These are phyloP conservation scores for Coprinopsis cinerea DNA, from an alignment of 768 basidiomycete genomes.

Conservation along the genomic window DNA sequence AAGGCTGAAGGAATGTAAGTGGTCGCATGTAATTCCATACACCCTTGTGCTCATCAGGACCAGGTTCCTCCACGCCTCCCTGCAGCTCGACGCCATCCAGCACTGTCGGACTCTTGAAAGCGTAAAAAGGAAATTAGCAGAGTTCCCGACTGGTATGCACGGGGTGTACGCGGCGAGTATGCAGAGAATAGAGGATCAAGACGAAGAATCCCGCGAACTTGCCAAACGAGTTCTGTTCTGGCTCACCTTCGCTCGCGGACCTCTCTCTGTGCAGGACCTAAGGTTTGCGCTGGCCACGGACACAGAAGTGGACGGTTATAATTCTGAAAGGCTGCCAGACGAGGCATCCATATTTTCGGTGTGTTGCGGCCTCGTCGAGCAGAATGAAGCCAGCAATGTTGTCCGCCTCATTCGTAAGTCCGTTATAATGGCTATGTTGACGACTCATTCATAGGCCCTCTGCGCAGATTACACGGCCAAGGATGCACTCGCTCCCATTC, in stretches of 20 bases:
- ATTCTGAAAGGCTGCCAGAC: not conserved
- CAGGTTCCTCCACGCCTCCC: constrained; percentile 7
- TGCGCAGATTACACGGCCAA: constrained; percentile 7
- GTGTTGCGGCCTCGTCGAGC: constrained; percentile 2
- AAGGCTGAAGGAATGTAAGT: constrained; percentile 7
- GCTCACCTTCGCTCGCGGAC: not conserved
- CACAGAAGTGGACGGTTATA: not conserved
- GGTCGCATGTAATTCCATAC: not conserved
- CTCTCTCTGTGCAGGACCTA: not conserved
- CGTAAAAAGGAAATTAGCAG: not conserved
- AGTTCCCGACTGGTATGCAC: not conserved
- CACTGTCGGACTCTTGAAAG: not conserved
- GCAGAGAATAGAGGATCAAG: constrained; percentile 1
- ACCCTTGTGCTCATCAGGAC: not conserved
- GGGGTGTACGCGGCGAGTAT: constrained; percentile 1
- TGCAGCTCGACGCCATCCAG: constrained; percentile 5
- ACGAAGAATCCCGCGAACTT: not conserved
- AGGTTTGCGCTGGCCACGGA: not conserved
- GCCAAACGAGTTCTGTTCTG: constrained; percentile 3
- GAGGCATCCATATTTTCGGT: not conserved
- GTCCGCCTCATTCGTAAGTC: constrained; percentile 8
- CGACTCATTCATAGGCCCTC: not conserved
- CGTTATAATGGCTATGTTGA: not conserved
- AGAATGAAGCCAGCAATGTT: not conserved
- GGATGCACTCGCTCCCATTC: not conserved